phyloP scores from a whole-genome alignment of 2,329 filamentous ascomycete species.

The Cytospora schulzeri region DNA sequence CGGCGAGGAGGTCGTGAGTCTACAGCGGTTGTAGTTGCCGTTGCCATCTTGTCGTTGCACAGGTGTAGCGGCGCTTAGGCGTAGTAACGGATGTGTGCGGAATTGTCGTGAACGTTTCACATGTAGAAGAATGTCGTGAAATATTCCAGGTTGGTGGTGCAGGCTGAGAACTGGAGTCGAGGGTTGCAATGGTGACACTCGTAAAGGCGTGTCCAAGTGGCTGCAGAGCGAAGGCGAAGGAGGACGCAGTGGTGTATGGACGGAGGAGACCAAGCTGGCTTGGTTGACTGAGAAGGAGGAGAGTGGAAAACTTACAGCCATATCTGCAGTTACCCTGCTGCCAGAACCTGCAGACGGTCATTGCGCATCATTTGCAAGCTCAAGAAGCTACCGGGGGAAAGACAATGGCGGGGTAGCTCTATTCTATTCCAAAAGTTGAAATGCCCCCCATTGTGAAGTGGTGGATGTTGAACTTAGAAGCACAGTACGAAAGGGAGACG shows the following conservation, averaged over 20 bases:
- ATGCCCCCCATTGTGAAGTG: constrained; percentile 3
- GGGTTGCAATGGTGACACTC: not conserved
- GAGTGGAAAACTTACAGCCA: constrained; percentile 46
- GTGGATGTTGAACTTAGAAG: constrained; percentile 3
- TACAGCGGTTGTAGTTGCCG: not conserved
- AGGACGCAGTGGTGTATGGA: not conserved
- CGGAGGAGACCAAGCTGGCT: not conserved
- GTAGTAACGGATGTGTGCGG: not conserved
- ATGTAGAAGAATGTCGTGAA: not conserved
- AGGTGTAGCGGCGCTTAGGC: not conserved
- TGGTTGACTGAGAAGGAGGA: not conserved
- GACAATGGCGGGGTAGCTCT: constrained; percentile 1
- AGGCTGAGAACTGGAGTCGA: not conserved
- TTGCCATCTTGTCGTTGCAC: not conserved
- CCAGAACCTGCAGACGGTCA: constrained; percentile 50
- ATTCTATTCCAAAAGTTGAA: constrained; percentile 10
- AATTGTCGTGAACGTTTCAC: not conserved
- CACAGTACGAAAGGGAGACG: constrained; percentile 21
- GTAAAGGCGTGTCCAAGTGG: not conserved
- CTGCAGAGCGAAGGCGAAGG: not conserved
- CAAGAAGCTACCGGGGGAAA: constrained; percentile 8
- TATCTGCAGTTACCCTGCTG: constrained; percentile 55
- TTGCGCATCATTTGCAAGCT: constrained; percentile 17
- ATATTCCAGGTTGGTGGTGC: not conserved
- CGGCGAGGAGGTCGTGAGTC: not conserved